phyloP scores from a whole-genome alignment of 2,329 filamentous ascomycete genomes.

The Sporothrix protearum region DNA sequence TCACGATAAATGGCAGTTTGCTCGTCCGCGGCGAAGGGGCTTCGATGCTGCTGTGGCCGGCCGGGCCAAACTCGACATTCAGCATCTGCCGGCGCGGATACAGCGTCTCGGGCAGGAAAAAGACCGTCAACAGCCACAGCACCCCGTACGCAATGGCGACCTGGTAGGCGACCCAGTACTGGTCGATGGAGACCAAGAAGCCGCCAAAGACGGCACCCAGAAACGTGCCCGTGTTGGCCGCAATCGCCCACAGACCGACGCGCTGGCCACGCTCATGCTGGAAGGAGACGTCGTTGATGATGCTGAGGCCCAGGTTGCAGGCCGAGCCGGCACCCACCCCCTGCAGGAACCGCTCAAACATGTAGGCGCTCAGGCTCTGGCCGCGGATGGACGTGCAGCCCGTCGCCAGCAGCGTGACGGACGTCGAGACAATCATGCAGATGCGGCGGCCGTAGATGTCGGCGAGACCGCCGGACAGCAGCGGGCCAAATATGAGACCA shows the following conservation, averaged over 20 bases:
- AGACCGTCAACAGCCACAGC: slow-evolving; percentile 46
- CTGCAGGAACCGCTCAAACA: slow-evolving; percentile 58
- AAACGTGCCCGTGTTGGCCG: slow-evolving; percentile 51
- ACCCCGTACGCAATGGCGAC: slow-evolving; percentile 51
- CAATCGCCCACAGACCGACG: slow-evolving; percentile 55
- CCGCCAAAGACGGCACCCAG: slow-evolving; percentile 43
- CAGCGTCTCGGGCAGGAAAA: slow-evolving; percentile 54
- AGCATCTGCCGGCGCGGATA: slow-evolving; percentile 53
- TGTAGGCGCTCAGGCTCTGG: slow-evolving; percentile 46
- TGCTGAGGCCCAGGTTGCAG: slow-evolving; percentile 52
- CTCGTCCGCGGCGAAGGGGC: not conserved
- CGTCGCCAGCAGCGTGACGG: slow-evolving; percentile 36
- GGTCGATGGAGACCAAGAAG: slow-evolving; percentile 46
- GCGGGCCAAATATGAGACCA: slow-evolving; percentile 49
- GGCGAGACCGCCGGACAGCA: slow-evolving; percentile 28
- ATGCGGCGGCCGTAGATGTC: slow-evolving; percentile 52
- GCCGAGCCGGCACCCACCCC: slow-evolving; percentile 54
- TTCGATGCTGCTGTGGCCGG: not conserved
- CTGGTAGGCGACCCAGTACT: slow-evolving; percentile 54
- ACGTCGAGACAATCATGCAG: slow-evolving; percentile 45
- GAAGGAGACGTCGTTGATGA: slow-evolving; percentile 55
- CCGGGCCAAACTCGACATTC: slow-evolving; percentile 23
- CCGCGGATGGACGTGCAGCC: slow-evolving; percentile 36
- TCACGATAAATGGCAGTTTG: slow-evolving; percentile 14
- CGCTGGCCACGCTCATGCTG: slow-evolving; percentile 54